These are phyloP conservation scores for Eucalyptus curtisii DNA, from an alignment of 345 rosid genomes.

Conservation along the genomic window DNA sequence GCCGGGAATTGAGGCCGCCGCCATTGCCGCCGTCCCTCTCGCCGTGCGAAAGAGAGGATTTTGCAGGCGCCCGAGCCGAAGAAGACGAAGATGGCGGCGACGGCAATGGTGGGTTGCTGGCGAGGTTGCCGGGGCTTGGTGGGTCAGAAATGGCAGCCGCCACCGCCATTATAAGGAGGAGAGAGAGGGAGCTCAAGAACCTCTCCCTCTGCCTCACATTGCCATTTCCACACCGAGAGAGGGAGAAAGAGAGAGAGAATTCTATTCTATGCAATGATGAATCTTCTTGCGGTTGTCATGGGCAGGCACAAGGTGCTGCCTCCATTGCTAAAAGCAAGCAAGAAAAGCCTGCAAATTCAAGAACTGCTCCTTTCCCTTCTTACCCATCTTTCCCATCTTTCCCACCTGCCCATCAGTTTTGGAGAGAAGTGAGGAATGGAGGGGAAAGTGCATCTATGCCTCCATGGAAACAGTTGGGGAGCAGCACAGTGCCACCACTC, in stretches of 20 bases:
- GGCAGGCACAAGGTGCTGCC: background rate
- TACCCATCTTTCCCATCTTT: background rate
- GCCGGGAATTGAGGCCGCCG: conserved; percentile 3
- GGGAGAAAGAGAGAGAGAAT: background rate
- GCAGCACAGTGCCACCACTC: background rate
- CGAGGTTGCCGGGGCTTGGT: background rate
- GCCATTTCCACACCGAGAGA: background rate
- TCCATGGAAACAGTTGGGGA: background rate
- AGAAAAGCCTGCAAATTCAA: background rate
- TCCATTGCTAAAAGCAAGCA: background rate
- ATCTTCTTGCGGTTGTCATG: background rate
- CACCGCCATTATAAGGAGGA: background rate
- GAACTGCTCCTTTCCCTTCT: background rate
- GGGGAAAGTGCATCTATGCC: background rate
- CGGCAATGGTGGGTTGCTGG: background rate
- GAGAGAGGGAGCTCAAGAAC: background rate
- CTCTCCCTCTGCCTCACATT: background rate
- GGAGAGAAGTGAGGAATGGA: background rate
- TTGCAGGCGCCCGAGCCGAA: background rate
- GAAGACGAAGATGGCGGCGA: background rate
- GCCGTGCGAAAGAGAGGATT: background rate
- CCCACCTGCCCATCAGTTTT: background rate
- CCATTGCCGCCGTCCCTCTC: background rate
- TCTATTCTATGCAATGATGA: background rate
- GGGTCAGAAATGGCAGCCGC: background rate